Evolutionary conservation across 208 protist species (phyloP).

Genomic region (Cochliopodium minus): DNA sequence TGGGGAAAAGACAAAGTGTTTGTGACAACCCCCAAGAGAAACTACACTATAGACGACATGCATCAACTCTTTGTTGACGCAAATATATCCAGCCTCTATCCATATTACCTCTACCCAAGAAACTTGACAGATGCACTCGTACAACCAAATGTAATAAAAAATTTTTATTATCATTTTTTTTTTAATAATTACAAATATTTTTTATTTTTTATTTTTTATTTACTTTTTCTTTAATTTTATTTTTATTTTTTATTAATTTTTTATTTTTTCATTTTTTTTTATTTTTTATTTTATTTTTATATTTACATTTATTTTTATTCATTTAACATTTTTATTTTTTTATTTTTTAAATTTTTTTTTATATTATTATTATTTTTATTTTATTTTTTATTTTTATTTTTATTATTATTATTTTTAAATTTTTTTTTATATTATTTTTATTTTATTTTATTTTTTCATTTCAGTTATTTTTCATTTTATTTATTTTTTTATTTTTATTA

Average conservation of each 20-base stretch:
- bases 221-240: slow-evolving; percentile 3
- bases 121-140: no score
- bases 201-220: slow-evolving; percentile 5
- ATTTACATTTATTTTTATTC: slow-evolving; percentile 1
- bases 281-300: slow-evolving; percentile 5
- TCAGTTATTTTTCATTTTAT: slow-evolving; percentile 1
- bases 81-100: no score
- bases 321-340: slow-evolving; percentile 2
- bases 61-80: no score
- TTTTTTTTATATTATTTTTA: slow-evolving; percentile 2
- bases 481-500: not conserved
- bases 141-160: no score
- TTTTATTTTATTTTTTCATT: slow-evolving; percentile 3
- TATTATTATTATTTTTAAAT: slow-evolving; percentile 5
- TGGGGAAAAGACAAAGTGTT: no score
- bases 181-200: slow-evolving; percentile 1
- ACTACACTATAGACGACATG: no score
- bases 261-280: slow-evolving; percentile 2
- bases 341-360: slow-evolving; percentile 3
- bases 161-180: slow-evolving; percentile 1
- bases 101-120: no score
- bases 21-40: no score
- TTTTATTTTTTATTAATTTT: slow-evolving; percentile 5
- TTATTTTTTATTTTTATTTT: slow-evolving; percentile 5
- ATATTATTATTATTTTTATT: slow-evolving; percentile 3